Percentiles rank a stretch among this genome's conserved stretches.
Evolutionary conservation across 306 rosid genomes (phyloP).

Genomic region (Vigna radiata): DNA sequence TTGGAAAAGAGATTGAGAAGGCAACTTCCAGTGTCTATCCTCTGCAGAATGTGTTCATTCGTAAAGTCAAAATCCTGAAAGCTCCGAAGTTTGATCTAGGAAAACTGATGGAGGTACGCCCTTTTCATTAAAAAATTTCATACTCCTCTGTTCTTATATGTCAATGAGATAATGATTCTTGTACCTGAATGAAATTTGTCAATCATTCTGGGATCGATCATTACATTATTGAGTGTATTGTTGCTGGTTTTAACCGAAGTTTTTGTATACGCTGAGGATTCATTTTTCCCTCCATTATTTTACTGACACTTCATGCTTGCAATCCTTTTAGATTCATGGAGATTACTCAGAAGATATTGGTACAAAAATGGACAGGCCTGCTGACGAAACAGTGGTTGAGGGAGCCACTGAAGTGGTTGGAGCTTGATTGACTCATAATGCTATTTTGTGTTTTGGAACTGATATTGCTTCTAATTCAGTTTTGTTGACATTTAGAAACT

Average conservation of each 20-base stretch:
- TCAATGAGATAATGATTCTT: too few relatives aligned
- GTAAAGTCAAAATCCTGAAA: constrained; percentile 92
- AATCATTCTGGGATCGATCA: too few relatives aligned
- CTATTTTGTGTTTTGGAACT: constrained; percentile 33
- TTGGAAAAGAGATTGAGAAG: constrained; percentile 93
- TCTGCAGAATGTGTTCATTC: constrained; percentile 79
- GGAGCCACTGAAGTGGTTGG: constrained; percentile 75
- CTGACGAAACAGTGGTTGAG: constrained; percentile 65
- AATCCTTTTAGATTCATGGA: constrained; percentile 71
- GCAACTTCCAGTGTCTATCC: constrained; percentile 82
- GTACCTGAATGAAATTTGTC: too few relatives aligned
- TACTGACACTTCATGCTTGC: neutral
- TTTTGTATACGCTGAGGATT: too few relatives aligned
- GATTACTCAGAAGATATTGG: constrained; percentile 86
- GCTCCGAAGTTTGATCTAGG: constrained; percentile 97
- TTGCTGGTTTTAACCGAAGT: too few relatives aligned
- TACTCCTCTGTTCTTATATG: neutral
- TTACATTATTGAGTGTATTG: too few relatives aligned
- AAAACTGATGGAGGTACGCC: constrained; percentile 87
- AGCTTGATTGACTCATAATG: constrained; percentile 54
- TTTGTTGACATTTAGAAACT: constrained; percentile 34
- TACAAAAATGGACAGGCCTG: constrained; percentile 82
- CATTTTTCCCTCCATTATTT: too few relatives aligned
- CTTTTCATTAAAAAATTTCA: neutral
- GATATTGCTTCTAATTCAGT: neutral